These are phyloP conservation scores for Ophiostoma ulmi DNA, from an alignment of 2,329 filamentous ascomycete genomes.

Conservation along the genomic window DNA sequence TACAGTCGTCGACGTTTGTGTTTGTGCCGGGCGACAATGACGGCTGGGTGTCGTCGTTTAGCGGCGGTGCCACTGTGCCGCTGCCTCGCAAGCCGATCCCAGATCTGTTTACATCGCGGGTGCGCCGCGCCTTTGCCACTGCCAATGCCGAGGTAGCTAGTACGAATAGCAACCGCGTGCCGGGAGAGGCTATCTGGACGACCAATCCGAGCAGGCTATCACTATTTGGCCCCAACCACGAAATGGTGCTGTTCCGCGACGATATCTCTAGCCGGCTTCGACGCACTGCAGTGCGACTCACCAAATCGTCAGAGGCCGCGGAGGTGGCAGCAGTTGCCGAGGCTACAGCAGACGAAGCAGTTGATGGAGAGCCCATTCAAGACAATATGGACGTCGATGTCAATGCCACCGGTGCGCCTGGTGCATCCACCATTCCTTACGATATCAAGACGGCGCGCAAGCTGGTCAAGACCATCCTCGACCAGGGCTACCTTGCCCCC, in stretches of 20 bases:
- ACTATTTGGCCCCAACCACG: constrained; percentile 81
- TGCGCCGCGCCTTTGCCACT: constrained; percentile 72
- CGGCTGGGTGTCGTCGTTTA: constrained; percentile 88
- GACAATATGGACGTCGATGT: constrained; percentile 41
- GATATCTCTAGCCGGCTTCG: constrained; percentile 76
- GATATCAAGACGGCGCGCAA: constrained; percentile 61
- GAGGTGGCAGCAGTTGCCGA: constrained; percentile 31
- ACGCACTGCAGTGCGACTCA: constrained; percentile 66
- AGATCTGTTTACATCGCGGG: constrained; percentile 81
- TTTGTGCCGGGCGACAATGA: constrained; percentile 97
- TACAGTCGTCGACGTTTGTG: constrained; percentile 76
- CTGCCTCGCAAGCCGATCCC: constrained; percentile 70
- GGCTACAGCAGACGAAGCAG: not conserved
- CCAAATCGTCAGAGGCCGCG: constrained; percentile 21
- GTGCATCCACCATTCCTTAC: constrained; percentile 36
- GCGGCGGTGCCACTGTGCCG: constrained; percentile 64
- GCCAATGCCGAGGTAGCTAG: constrained; percentile 64
- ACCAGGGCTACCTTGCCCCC: constrained; percentile 83
- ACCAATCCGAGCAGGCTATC: constrained; percentile 78
- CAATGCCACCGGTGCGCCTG: constrained; percentile 25
- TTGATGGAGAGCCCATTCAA: not conserved
- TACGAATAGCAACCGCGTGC: constrained; percentile 19
- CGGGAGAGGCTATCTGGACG: constrained; percentile 78
- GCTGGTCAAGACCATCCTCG: constrained; percentile 84
- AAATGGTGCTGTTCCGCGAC: constrained; percentile 82